A percentile compares a stretch with the other conserved stretches of the same genome.
Evolutionary conservation across 768 basidiomycete genomes (phyloP).

Genomic region (Trametes maxima): DNA sequence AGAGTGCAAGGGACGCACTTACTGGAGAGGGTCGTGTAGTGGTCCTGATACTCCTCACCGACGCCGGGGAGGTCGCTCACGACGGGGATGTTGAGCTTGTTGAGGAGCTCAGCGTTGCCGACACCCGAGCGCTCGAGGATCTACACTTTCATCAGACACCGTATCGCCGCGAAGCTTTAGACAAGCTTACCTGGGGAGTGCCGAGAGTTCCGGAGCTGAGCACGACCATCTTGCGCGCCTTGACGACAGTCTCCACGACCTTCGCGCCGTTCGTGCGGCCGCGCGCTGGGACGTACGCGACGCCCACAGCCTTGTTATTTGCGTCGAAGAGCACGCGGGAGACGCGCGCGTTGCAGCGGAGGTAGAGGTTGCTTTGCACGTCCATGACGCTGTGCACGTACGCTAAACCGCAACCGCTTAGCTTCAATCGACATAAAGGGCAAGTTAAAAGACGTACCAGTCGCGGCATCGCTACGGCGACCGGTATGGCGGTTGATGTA

Average conservation of each 20-base stretch:
- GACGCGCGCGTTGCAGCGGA: slow-evolving; percentile 68
- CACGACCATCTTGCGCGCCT: slow-evolving; percentile 68
- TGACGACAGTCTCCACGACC: slow-evolving; percentile 63
- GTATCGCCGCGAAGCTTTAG: neutral
- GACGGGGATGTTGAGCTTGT: slow-evolving; percentile 59
- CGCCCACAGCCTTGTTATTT: slow-evolving; percentile 65
- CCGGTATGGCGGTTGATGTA: slow-evolving; percentile 77
- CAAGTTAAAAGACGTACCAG: slow-evolving; percentile 40
- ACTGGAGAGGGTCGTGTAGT: slow-evolving; percentile 71
- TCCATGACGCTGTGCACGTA: slow-evolving; percentile 76
- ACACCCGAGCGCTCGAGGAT: slow-evolving; percentile 77
- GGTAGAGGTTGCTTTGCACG: slow-evolving; percentile 63
- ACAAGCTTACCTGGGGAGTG: slow-evolving; percentile 51
- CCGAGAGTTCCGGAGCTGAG: slow-evolving; percentile 68
- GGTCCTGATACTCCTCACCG: slow-evolving; percentile 74
- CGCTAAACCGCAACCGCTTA: slow-evolving; percentile 35
- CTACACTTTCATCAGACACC: slow-evolving; percentile 27
- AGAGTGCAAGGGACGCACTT: slow-evolving; percentile 21
- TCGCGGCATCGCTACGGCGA: slow-evolving; percentile 70
- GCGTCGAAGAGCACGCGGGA: slow-evolving; percentile 74
- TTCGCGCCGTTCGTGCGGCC: slow-evolving; percentile 56
- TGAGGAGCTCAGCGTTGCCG: slow-evolving; percentile 54
- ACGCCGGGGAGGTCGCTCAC: slow-evolving; percentile 74
- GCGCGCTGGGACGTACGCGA: slow-evolving; percentile 66
- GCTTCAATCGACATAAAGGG: neutral